These are phyloP conservation scores for Coemansia pectinata DNA, from an alignment of 192 early-diverging fungal genomes.

Conservation along the genomic window DNA sequence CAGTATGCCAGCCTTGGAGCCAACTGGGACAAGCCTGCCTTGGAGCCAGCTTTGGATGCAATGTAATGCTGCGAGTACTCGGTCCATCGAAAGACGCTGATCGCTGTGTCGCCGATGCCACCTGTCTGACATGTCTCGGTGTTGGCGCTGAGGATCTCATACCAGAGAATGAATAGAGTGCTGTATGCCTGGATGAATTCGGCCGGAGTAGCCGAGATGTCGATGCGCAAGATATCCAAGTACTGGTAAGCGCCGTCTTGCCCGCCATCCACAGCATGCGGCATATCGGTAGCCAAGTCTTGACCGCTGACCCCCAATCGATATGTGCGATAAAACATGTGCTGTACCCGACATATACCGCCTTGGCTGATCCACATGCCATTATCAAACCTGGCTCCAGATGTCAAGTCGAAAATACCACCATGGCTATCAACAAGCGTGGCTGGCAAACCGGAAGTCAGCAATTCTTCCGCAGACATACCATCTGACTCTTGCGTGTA, in stretches of 20 bases:
- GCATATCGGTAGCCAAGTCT: neutral
- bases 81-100: conserved; percentile 39
- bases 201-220: conserved; percentile 16
- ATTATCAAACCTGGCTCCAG: conserved; percentile 37
- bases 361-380: conserved; percentile 44
- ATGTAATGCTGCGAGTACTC: conserved; percentile 37
- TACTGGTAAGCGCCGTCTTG: conserved; percentile 9
- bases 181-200: conserved; percentile 43
- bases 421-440: neutral
- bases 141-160: neutral
- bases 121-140: neutral
- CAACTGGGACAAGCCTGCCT: conserved; percentile 15
- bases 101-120: neutral
- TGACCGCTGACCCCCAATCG: neutral
- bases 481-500: neutral
- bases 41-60: neutral
- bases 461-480: neutral
- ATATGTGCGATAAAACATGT: conserved; percentile 4
- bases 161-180: conserved; percentile 44
- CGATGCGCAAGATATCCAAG: conserved; percentile 37
- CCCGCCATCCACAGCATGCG: neutral
- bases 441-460: neutral
- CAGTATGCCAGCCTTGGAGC: conserved; percentile 10
- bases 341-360: conserved; percentile 25
- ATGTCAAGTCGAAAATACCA: conserved; percentile 11